Conservation (phyloP, 768 basidiomycete genomes). For the Daedaleopsis nitida region DNA sequence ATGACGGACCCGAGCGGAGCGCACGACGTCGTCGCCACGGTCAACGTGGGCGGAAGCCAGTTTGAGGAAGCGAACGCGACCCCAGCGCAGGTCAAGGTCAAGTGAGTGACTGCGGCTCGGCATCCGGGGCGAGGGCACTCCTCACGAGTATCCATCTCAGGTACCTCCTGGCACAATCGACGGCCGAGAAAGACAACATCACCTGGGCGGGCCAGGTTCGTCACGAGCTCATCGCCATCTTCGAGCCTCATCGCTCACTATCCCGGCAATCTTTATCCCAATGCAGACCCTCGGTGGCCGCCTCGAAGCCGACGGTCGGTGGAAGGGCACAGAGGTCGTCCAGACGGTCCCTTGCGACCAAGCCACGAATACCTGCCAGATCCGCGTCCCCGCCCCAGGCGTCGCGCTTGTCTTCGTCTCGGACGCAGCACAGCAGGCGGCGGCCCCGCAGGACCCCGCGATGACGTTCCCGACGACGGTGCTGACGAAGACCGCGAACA, state of each 20-base stretch:
- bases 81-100: constrained; percentile 35
- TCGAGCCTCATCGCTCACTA: too few relatives aligned
- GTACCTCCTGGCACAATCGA: constrained; percentile 40
- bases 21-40: constrained; percentile 38
- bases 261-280: too few relatives aligned
- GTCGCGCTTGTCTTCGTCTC: constrained; percentile 78
- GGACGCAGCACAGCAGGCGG: constrained; percentile 38
- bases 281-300: constrained; percentile 33
- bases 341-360: constrained; percentile 41
- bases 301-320: constrained; percentile 42
- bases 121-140: neutral
- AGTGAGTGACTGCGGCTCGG: constrained; percentile 33
- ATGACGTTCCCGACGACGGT: constrained; percentile 57
- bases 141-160: constrained; percentile 13
- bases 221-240: too few relatives aligned
- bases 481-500: constrained; percentile 49
- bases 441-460: constrained; percentile 34
- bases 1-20: constrained; percentile 43
- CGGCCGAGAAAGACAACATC: constrained; percentile 46
- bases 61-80: constrained; percentile 23
- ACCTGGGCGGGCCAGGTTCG: constrained; percentile 51
- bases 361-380: constrained; percentile 50
- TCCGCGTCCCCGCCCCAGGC: constrained; percentile 69
- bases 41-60: constrained; percentile 34
- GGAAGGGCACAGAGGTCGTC: constrained; percentile 36